Conservation (phyloP, 345 rosid species). For the Mercurialis annua region DNA sequence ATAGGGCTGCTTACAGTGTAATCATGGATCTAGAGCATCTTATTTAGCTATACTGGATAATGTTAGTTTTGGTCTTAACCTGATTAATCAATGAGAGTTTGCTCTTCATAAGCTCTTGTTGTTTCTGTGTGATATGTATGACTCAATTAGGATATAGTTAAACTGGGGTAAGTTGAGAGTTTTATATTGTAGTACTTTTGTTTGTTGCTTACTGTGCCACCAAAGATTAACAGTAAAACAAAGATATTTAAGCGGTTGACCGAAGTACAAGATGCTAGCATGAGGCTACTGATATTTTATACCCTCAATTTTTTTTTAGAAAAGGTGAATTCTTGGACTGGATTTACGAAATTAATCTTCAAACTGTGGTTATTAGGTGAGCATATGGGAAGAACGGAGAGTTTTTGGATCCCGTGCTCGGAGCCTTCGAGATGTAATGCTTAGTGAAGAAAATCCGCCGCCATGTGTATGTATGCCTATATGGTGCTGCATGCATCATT, state of each 20-base stretch:
- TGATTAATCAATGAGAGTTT: neutral
- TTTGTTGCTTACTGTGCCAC: neutral
- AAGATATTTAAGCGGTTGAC: neutral
- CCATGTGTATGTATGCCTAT: conserved; percentile 25
- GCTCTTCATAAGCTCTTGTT: neutral
- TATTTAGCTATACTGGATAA: neutral
- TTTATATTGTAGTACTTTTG: no score
- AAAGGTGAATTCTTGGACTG: conserved; percentile 1
- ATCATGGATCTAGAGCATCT: neutral
- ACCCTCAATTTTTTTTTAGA: conserved; percentile 4
- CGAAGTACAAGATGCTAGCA: neutral
- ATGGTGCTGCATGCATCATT: neutral
- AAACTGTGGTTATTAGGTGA: conserved; percentile 46
- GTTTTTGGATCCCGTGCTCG: conserved; percentile 83
- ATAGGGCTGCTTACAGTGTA: neutral
- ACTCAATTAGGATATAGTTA: no score
- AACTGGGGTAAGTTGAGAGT: no score
- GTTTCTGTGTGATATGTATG: no score
- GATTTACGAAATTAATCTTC: conserved; percentile 1
- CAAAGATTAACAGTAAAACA: neutral
- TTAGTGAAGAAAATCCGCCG: conserved; percentile 64
- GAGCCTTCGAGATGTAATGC: conserved; percentile 70
- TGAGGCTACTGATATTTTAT: conserved; percentile 3
- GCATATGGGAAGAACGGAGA: conserved; percentile 94
- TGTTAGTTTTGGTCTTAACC: neutral